These are phyloP conservation scores for Pinus albicaulis DNA, from an alignment of 75 land plant genomes.

Conservation along the genomic window DNA sequence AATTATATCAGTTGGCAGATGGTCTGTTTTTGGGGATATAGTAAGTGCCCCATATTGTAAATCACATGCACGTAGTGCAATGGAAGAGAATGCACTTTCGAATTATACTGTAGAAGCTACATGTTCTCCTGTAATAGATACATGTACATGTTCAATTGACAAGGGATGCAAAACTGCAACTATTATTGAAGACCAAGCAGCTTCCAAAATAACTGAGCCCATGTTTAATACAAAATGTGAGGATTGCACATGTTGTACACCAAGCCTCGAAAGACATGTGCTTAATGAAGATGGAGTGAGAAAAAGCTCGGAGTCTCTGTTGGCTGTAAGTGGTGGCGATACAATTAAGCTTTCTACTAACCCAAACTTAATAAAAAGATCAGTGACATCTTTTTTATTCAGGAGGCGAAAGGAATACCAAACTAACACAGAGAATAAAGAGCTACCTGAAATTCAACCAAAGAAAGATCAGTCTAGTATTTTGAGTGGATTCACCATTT, in stretches of 20 bases:
- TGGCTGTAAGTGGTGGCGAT: not conserved
- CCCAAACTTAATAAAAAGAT: constrained; percentile 1
- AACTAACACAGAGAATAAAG: constrained; percentile 1
- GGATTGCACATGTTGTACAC: not conserved
- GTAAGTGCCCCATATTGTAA: constrained; percentile 21
- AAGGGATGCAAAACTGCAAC: constrained; percentile 4
- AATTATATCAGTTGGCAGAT: constrained; percentile 86
- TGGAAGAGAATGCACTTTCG: not conserved
- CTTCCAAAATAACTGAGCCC: not conserved
- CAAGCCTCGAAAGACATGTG: not conserved
- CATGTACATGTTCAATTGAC: constrained; percentile 22
- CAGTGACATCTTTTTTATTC: constrained; percentile 12
- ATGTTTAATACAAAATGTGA: not conserved
- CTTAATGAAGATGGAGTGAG: constrained; percentile 6
- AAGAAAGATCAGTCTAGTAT: constrained; percentile 1
- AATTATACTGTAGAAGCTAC: constrained; percentile 13
- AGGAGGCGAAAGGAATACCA: constrained; percentile 18
- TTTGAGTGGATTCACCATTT: constrained; percentile 5
- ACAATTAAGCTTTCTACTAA: constrained; percentile 2
- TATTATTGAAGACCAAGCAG: not conserved
- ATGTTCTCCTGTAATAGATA: constrained; percentile 23
- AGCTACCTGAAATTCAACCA: not conserved
- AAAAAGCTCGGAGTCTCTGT: constrained; percentile 9
- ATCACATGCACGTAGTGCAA: constrained; percentile 3
- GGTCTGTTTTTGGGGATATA: constrained; percentile 95